phyloP scores from a whole-genome alignment of 2,329 filamentous ascomycete genomes.

The Calycina marina region DNA sequence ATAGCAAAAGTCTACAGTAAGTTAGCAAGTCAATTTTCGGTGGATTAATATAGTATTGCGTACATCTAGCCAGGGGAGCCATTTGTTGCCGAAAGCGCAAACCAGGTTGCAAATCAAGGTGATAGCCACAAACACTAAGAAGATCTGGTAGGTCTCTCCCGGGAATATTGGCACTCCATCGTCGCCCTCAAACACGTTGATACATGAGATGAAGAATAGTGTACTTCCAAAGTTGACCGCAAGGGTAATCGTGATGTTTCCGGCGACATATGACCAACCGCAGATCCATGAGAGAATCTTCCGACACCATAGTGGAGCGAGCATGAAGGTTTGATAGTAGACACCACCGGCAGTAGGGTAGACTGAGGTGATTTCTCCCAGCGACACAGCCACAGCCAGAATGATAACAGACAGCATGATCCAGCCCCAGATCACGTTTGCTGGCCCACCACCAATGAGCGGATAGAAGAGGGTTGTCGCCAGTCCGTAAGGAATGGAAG shows the following conservation, averaged over 20 bases:
- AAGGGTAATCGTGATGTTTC: constrained; percentile 66
- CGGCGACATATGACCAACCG: constrained; percentile 60
- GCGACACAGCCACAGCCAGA: constrained; percentile 51
- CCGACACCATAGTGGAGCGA: constrained; percentile 43
- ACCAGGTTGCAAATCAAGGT: constrained; percentile 34
- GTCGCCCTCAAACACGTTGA: constrained; percentile 37
- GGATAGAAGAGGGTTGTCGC: constrained; percentile 53
- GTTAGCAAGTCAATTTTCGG: neutral
- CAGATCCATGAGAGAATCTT: constrained; percentile 52
- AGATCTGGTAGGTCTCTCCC: constrained; percentile 30
- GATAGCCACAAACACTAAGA: constrained; percentile 33
- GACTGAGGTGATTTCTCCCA: constrained; percentile 61
- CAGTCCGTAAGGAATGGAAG: constrained; percentile 45
- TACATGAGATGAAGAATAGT: constrained; percentile 34
- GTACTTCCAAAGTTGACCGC: constrained; percentile 48
- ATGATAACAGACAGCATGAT: constrained; percentile 53
- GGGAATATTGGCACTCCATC: constrained; percentile 32
- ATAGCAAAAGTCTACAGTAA: constrained; percentile 51
- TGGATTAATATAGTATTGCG: constrained; percentile 20
- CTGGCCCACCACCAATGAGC: constrained; percentile 48
- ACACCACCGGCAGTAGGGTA: constrained; percentile 62
- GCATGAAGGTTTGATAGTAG: constrained; percentile 66
- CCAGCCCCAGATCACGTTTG: constrained; percentile 62
- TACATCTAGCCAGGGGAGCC: constrained; percentile 49
- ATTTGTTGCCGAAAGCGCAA: constrained; percentile 36